Base-by-base conservation (phyloP, 768 basidiomycete genomes). In the Xerocomus spinulosus region DNA sequence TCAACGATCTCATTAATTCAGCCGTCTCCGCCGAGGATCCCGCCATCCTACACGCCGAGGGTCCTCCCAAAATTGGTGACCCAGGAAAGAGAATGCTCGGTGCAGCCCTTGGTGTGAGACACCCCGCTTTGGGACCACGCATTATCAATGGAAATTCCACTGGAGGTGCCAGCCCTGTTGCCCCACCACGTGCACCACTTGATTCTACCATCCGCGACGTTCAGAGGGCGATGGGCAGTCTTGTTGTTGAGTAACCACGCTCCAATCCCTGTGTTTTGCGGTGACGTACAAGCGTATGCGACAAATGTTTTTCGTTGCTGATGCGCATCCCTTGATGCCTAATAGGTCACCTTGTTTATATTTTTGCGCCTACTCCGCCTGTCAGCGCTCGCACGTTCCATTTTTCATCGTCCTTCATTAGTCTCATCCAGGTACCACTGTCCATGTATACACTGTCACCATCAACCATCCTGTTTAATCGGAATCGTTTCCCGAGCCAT, bases 1-100 rank as follows among this genome's bases (percentile, higher is more conserved):
- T 92, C 57, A 90, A 88, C 64, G 77, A 89, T 33, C 78, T 92
- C 55, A 92, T 92, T 66, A 87, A 74, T 58, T 89, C 87, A 4
- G 74, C 80, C 7, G 82, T 77, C 36, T 65, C 79, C 21, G 63
- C 69, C 45, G 67, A 77, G 15, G 85, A 89, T 64, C 85, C 86
- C 17, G 85, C 86, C 1, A 85, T 87, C 50, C 62, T 87, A 42
- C 66, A 69, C 17, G 66, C 69, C 3, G 62, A 65, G 35, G 61
- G 66, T n/a, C 83, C 82, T n/a, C 88, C 88, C 18, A 79, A 84
- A 60, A 90, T 92, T 57, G 90, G 90, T 29, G 87, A 92, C 66
- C 87, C 90, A 26, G 90, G 87, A 33, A 89, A 88, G 71, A 76
- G 90, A 60, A 92, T 92, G 89, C 75, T 92, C 20, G 91, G 88